Conservation (phyloP, 2,329 filamentous ascomycete species). For the Fusarium sp. region DNA sequence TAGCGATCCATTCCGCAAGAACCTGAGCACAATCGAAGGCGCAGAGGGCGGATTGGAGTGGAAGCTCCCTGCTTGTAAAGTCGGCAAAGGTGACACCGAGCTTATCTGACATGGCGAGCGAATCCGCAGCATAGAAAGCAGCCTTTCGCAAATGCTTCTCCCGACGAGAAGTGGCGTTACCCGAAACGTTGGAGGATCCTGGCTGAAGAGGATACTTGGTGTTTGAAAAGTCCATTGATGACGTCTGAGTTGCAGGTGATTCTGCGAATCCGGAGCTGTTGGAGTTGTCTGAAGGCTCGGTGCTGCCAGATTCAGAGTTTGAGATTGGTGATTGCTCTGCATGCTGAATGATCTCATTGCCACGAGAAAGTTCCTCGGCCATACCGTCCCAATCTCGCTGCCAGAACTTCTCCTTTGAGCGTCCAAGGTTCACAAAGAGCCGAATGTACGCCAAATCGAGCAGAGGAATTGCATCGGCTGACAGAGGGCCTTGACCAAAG, state of each 20-base stretch:
- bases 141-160: conserved; percentile 92
- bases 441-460: conserved; percentile 92
- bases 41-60: conserved; percentile 91
- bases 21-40: conserved; percentile 95
- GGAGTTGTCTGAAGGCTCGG: conserved; percentile 61
- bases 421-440: conserved; percentile 91
- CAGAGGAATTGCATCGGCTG: conserved; percentile 89
- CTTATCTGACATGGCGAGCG: conserved; percentile 87
- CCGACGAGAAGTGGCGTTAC: conserved; percentile 71
- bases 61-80: conserved; percentile 83
- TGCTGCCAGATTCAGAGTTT: conserved; percentile 56
- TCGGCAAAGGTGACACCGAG: conserved; percentile 88
- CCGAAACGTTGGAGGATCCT: conserved; percentile 46
- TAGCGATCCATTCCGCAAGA: conserved; percentile 92
- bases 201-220: conserved; percentile 50
- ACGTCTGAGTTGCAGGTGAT: conserved; percentile 62
- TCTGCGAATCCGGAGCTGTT: conserved; percentile 61
- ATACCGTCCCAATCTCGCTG: conserved; percentile 92
- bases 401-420: conserved; percentile 94
- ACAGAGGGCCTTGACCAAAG: conserved; percentile 82
- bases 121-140: conserved; percentile 95
- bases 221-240: conserved; percentile 59
- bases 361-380: conserved; percentile 84
- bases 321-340: conserved; percentile 70
- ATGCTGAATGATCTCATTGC: conserved; percentile 79